A percentile compares a stretch with the other conserved stretches of the same genome.
These are phyloP conservation scores for Colletotrichum camelliae DNA, from an alignment of 2,329 filamentous ascomycete species.

Conservation along the genomic window DNA sequence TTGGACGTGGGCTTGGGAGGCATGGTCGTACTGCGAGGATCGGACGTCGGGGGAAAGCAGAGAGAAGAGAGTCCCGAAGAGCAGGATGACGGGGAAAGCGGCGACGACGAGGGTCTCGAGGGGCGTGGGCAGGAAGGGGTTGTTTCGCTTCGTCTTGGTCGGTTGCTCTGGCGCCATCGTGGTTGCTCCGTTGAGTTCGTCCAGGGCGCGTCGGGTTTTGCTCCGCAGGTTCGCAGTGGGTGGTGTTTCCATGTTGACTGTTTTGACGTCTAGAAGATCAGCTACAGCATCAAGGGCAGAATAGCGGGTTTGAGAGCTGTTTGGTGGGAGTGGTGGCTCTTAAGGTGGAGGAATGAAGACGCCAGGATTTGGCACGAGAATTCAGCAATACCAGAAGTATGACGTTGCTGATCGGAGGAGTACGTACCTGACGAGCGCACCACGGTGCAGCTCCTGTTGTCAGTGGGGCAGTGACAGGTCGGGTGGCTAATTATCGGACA, in stretches of 20 bases:
- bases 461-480: background rate
- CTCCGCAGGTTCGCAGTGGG: constrained; percentile 19
- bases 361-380: constrained; percentile 5
- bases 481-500: background rate
- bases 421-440: background rate
- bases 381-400: constrained; percentile 8
- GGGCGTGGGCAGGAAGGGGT: constrained; percentile 72
- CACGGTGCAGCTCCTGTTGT: background rate
- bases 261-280: background rate
- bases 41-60: constrained; percentile 76
- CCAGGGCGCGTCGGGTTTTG: constrained; percentile 21
- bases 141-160: constrained; percentile 39
- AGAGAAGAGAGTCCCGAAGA: constrained; percentile 83
- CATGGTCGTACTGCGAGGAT: constrained; percentile 64
- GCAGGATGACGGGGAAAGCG: constrained; percentile 78
- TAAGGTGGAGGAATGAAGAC: background rate
- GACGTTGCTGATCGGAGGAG: constrained; percentile 9
- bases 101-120: constrained; percentile 69
- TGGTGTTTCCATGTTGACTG: constrained; percentile 20
- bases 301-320: background rate
- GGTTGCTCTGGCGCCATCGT: background rate
- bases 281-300: constrained; percentile 17
- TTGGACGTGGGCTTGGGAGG: constrained; percentile 67
- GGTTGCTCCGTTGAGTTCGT: constrained; percentile 15
- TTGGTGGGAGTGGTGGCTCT: background rate